Conservation (phyloP, 2,329 filamentous ascomycete genomes). For the Capronia coronata region DNA sequence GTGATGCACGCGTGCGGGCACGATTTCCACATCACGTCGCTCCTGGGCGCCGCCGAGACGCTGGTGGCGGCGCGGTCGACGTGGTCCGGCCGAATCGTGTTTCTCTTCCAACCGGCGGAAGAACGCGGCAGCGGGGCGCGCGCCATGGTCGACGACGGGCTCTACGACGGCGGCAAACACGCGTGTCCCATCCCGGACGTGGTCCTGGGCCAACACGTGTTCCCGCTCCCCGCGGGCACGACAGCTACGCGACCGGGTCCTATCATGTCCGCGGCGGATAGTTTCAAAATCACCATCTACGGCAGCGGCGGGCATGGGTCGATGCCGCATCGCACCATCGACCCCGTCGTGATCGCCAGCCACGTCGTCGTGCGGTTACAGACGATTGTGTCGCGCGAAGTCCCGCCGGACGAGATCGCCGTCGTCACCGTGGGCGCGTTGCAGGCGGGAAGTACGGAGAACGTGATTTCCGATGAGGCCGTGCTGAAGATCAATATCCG, state of each 20-base stretch:
- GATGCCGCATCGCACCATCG: conserved; percentile 51
- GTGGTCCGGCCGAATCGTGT: conserved; percentile 59
- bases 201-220: conserved; percentile 53
- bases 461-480: conserved; percentile 53
- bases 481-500: conserved; percentile 52
- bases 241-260: conserved; percentile 37
- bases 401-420: conserved; percentile 48
- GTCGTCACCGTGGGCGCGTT: conserved; percentile 55
- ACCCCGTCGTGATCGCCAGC: conserved; percentile 54
- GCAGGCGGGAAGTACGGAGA: conserved; percentile 55
- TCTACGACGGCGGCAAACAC: conserved; percentile 39
- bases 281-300: conserved; percentile 49
- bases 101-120: conserved; percentile 63
- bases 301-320: conserved; percentile 55
- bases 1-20: conserved; percentile 58
- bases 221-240: conserved; percentile 40
- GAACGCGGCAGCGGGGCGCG: conserved; percentile 58
- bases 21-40: conserved; percentile 54
- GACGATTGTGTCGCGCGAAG: conserved; percentile 52
- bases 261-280: conserved; percentile 42
- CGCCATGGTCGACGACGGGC: conserved; percentile 55
- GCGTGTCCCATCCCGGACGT: conserved; percentile 49
- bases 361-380: conserved; percentile 53
- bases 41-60: conserved; percentile 49
- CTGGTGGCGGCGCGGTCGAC: conserved; percentile 40